Base-by-base conservation (phyloP, 2,329 filamentous ascomycete species). In the Mycosphaerelloides madeirae region DNA sequence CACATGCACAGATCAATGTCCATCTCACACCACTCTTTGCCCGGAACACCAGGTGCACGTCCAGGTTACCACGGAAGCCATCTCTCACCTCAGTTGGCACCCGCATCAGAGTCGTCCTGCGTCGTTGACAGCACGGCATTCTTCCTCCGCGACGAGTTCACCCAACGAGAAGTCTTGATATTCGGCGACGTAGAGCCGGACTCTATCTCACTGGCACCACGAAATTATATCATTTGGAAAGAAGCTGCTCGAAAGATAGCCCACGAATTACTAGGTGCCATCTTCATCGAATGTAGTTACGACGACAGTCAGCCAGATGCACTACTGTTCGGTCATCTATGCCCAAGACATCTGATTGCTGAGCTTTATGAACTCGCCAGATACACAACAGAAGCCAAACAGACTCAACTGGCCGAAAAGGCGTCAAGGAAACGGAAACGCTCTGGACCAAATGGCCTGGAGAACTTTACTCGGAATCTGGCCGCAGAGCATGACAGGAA, bases 161-260 rank as follows among this genome's bases (percentile, higher is more conserved):
- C 81, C 0, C 78, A 79, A 1, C 77, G 78, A 25, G 91, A 98
- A 66, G 79, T 97, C 2, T 78, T 98, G 48, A 86, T 98, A 38
- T 97, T 96, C 62, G 93, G 93, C 14, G 93, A 98, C 55, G 87
- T 97, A 29, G 93, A 98, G 62, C 89, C 93, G 1, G 93, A 98
- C 65, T 84, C 81, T 7, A 68, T 97, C 19, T 94, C 88, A 0
- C 68, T 91, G 2, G 84, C 80, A 1, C 89, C 91, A 1, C 81
- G 90, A 18, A 97, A 93, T 54, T 70, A 77, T n/a, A 73, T 75
- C 12, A 81, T 98, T 12, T 98, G 93, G 93, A 77, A 80, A 53
- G 86, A 93, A 59, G 91, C 91, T 0, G 91, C 90, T 0, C 84
- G 84, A 7, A 95, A 94, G 62, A 81, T 98, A 19, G 84, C 75